These are phyloP conservation scores for Spongospora subterranea DNA, from an alignment of 208 protist species.

Conservation along the genomic window DNA sequence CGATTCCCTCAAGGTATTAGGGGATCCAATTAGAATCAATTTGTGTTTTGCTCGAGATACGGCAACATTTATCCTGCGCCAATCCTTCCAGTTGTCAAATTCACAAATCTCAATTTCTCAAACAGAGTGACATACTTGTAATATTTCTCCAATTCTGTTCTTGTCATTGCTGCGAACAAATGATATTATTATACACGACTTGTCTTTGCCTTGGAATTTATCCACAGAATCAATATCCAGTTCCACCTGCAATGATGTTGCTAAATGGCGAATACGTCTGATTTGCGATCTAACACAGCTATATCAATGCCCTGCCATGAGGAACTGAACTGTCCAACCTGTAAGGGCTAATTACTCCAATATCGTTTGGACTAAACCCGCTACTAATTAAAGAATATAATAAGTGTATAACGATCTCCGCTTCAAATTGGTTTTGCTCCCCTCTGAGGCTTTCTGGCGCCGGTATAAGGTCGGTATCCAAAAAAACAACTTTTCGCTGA, in stretches of 20 bases:
- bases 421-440: conserved; percentile 22
- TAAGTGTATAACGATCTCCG: background rate
- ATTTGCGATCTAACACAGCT: conserved; percentile 15
- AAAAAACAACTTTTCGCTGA: conserved; percentile 22
- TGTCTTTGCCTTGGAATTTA: conserved; percentile 74
- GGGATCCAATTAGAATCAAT: conserved; percentile 80
- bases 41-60: conserved; percentile 87
- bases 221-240: conserved; percentile 72
- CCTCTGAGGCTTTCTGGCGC: conserved; percentile 1
- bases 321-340: conserved; percentile 53
- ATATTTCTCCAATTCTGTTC: background rate
- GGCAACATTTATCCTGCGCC: conserved; percentile 87
- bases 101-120: background rate
- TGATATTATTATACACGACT: conserved; percentile 67
- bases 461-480: conserved; percentile 59
- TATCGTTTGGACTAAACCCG: conserved; percentile 28
- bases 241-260: background rate
- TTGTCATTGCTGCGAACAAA: conserved; percentile 57
- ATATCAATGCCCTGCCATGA: background rate
- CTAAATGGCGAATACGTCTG: background rate
- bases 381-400: conserved; percentile 47
- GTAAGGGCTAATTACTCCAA: conserved; percentile 70
- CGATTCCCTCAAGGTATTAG: conserved; percentile 56
- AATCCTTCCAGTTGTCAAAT: conserved; percentile 73
- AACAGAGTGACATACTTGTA: background rate